These are phyloP conservation scores for Dipteronia dyeriana DNA, from an alignment of 345 rosid species.

Conservation along the genomic window DNA sequence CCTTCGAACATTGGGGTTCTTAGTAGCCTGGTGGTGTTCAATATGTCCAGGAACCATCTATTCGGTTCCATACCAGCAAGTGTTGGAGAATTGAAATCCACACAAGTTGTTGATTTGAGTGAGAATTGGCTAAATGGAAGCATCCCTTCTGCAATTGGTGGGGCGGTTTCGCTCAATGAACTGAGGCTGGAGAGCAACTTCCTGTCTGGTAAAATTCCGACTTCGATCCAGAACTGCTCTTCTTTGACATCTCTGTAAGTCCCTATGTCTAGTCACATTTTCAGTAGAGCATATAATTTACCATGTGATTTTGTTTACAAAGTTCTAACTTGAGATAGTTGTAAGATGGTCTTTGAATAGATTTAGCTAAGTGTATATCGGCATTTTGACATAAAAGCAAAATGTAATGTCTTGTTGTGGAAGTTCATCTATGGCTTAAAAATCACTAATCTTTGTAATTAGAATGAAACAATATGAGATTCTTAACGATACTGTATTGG, in stretches of 20 bases:
- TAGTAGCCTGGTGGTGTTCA: slow-evolving; percentile 56
- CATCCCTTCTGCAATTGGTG: slow-evolving; percentile 72
- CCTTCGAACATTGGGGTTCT: slow-evolving; percentile 53
- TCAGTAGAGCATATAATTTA: too few relatives aligned
- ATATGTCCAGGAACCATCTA: slow-evolving; percentile 69
- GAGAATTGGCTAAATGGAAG: slow-evolving; percentile 65
- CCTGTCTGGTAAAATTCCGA: slow-evolving; percentile 70
- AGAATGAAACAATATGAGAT: background rate
- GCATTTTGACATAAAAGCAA: background rate
- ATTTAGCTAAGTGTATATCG: background rate
- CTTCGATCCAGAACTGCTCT: slow-evolving; percentile 56
- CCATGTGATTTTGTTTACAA: background rate
- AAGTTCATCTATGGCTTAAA: background rate
- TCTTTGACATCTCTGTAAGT: slow-evolving; percentile 69
- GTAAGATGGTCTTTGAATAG: background rate
- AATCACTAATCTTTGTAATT: background rate
- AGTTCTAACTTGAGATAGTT: slow-evolving; percentile 1
- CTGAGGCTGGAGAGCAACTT: slow-evolving; percentile 63
- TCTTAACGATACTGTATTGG: background rate
- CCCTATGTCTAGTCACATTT: slow-evolving; percentile 7
- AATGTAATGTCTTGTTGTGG: background rate
- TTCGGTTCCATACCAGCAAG: slow-evolving; percentile 60
- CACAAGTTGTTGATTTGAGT: slow-evolving; percentile 66
- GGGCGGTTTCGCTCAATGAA: slow-evolving; percentile 54
- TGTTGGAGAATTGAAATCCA: slow-evolving; percentile 53